Base-by-base conservation (phyloP, 192 early-diverging fungal species). In the Mortierella claussenii region DNA sequence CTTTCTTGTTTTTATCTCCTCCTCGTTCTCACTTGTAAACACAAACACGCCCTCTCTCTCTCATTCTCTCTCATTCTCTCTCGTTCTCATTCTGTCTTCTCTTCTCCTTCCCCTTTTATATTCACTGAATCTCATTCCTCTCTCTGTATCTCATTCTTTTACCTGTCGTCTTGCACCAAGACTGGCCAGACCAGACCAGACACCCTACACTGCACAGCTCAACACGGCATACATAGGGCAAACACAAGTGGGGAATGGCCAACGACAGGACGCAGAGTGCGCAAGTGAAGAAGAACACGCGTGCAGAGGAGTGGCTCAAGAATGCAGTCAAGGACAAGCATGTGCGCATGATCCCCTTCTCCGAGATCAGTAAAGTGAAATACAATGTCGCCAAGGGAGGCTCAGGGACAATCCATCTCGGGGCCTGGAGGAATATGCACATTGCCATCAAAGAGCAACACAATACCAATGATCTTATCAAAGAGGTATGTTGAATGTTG, bases 281-380 rank as follows among this genome's bases (percentile, higher is more conserved):
- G 21, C 73, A 76, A 53, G 54, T 76, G 28, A 76, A 76, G 44
- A 76, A 76, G 47, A 76, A 76, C 52, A 37, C 73, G 20, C 49
- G 73, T 2, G 73, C 73, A 33, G 73, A 76, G 54, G 73, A 76
- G 27, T 76, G 73, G 73, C 64, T 76, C 56, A 60, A 51, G 53
- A 76, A 76, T 61, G 73, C 73, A 0, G 65, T 76, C 65, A 66
- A 67, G 53, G 73, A 76, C 54, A 76, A 76, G 31, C 73, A 76
- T 76, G 73, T 76, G 26, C 73, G 73, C 37, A 66, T 76, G 64
- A 76, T 76, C 53, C 73, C 64, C 36, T 76, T 76, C 40, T 76
- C 73, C 37, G 73, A 76, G 73, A 76, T 76, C 64, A 76, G 73
- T 53, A 76, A 67, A 42, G 73, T 76, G 42, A 76, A 76, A 47